Conservation (phyloP, 1,284 basidiomycete genomes). For the Apiotrichum laibachii region DNA sequence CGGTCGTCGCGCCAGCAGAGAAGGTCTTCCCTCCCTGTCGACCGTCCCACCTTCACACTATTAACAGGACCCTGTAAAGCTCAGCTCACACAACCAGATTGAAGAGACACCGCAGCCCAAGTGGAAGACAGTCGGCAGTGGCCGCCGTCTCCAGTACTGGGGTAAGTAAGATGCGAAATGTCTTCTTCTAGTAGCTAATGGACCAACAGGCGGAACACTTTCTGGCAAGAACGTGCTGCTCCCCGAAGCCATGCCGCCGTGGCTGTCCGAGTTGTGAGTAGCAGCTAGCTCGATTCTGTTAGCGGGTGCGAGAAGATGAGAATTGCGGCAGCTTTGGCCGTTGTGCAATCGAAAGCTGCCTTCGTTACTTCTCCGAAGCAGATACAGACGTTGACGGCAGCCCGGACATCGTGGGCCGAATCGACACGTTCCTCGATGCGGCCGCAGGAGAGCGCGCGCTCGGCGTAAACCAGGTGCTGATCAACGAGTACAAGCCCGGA, state of each 20-base stretch:
- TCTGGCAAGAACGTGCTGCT: conserved; percentile 45
- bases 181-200: background rate
- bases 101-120: conserved; percentile 70
- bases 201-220: conserved; percentile 42
- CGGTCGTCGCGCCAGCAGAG: no score
- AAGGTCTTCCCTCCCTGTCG: no score
- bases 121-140: conserved; percentile 74
- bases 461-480: conserved; percentile 72
- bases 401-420: conserved; percentile 70
- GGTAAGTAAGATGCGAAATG: conserved; percentile 55
- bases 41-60: background rate
- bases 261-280: conserved; percentile 41
- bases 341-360: conserved; percentile 10
- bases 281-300: no score
- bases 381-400: conserved; percentile 50
- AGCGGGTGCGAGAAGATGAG: no score
- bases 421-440: conserved; percentile 49
- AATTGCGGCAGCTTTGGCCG: no score
- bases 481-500: conserved; percentile 84
- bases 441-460: conserved; percentile 42
- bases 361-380: background rate
- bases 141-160: conserved; percentile 73
- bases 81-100: conserved; percentile 56
- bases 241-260: conserved; percentile 43
- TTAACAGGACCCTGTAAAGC: background rate